Conservation (phyloP, 495 filamentous ascomycete species). For the Hypoxylon rickii region DNA sequence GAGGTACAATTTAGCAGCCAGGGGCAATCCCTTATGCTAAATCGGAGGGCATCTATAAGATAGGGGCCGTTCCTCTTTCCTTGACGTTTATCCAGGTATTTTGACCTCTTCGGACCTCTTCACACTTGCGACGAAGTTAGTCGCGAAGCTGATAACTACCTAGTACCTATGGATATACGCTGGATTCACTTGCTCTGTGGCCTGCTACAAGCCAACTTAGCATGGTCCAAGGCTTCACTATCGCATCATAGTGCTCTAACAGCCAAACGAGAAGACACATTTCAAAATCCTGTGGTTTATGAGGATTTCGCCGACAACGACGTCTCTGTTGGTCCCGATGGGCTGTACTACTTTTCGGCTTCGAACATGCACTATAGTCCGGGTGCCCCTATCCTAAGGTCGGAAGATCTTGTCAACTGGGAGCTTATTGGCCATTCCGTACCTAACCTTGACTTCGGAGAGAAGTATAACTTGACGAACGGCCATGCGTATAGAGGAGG, state of each 20-base stretch:
- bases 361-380: conserved; percentile 63
- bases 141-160: neutral
- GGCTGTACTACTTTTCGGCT: conserved; percentile 55
- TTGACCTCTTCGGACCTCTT: neutral
- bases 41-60: neutral
- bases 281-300: conserved; percentile 37
- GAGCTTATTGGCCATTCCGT: conserved; percentile 59
- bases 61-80: neutral
- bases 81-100: neutral
- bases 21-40: neutral
- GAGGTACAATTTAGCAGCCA: neutral
- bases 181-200: neutral
- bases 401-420: conserved; percentile 63
- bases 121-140: neutral
- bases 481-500: conserved; percentile 55
- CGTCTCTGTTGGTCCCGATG: conserved; percentile 33
- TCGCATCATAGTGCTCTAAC: neutral
- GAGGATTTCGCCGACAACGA: conserved; percentile 41
- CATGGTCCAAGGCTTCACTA: neutral
- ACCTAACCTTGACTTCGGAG: conserved; percentile 53
- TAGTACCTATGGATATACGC: neutral
- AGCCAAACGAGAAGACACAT: conserved; percentile 7
- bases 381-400: conserved; percentile 61
- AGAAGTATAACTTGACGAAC: conserved; percentile 53
- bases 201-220: conserved; percentile 1